Evolutionary conservation across 257 asterid species (phyloP), one percentile per base, ranked within the genome.

Genomic region (Solanum peruvianum): DNA sequence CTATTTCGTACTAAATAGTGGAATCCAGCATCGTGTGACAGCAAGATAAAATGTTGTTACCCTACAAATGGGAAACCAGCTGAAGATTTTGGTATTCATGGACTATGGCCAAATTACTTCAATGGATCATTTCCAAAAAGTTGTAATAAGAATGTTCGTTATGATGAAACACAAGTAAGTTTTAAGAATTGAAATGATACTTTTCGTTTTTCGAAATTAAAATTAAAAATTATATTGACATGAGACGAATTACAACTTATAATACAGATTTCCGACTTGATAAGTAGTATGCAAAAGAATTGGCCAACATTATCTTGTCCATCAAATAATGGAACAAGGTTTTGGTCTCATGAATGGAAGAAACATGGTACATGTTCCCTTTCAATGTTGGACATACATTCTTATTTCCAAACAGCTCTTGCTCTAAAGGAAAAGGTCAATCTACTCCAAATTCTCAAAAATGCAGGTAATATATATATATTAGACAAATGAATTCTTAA

Each of bases 291-390:
- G 91, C 92, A 88, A 45, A 45, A 6, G 11, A 86, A 90, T 16
- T 92, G 93, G 95, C 92, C 92, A 75, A 81, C 93, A 23, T 76
- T 92, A 27, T 91, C 92, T 9, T 92, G 93, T 58, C 93, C 95
- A 2, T 91, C 92, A 45, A 73, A 89, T 21, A 83, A 87, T 27
- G 84, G 88, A 83, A 18, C 75, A 3, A 39, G 42, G 2, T 92
- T 92, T 85, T 92, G 93, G 95, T 45, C 85, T 8, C 95, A 92
- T 21, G 95, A 92, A 77, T 92, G 95, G 93, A 41, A 71, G 67
- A 92, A 92, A 82, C 93, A 91, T 31, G 95, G 93, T 4, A 92
- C 95, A 1, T 92, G 93, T 84, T 88, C 93, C 2, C 88, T 87
- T 33, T 73, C 92, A 41, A 15, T 80, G 10, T 90, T 91, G 3